Conservation (phyloP, 495 filamentous ascomycete genomes). For the Paragyromitra xinjiangensis region DNA sequence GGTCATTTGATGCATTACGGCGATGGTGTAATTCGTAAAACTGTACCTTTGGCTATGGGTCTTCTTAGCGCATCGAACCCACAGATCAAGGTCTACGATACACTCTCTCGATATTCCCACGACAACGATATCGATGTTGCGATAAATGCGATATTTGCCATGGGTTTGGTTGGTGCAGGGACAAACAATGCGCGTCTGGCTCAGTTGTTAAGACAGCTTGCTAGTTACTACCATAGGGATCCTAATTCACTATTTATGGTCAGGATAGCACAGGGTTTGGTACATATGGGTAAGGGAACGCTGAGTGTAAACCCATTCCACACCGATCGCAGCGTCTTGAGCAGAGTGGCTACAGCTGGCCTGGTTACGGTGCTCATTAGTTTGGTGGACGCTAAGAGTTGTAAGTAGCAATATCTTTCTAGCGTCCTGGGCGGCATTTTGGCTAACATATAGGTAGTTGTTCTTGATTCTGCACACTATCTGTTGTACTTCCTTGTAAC, state of each 20-base stretch:
- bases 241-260: slow-evolving; percentile 98
- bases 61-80: slow-evolving; percentile 96
- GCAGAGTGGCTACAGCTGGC: slow-evolving; percentile 87
- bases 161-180: slow-evolving; percentile 95
- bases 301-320: slow-evolving; percentile 96
- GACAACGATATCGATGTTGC: slow-evolving; percentile 99
- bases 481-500: slow-evolving; percentile 97
- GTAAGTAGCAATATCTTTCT: slow-evolving; percentile 43
- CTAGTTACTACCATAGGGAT: slow-evolving; percentile 97
- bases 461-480: slow-evolving; percentile 88
- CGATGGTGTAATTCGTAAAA: slow-evolving; percentile 93
- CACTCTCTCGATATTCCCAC: slow-evolving; percentile 96
- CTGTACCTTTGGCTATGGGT: slow-evolving; percentile 97
- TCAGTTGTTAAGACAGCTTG: slow-evolving; percentile 91
- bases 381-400: slow-evolving; percentile 93
- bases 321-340: slow-evolving; percentile 94
- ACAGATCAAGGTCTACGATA: slow-evolving; percentile 99
- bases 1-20: slow-evolving; percentile 99
- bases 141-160: slow-evolving; percentile 98
- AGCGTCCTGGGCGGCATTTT: slow-evolving; percentile 2
- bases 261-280: slow-evolving; percentile 92
- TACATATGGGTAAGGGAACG: slow-evolving; percentile 99
- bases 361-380: slow-evolving; percentile 88
- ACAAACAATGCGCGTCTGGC: slow-evolving; percentile 98
- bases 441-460: slow-evolving; percentile 61